Conservation (phyloP, 305 asterid species). For the Fraxinus dipetala region DNA sequence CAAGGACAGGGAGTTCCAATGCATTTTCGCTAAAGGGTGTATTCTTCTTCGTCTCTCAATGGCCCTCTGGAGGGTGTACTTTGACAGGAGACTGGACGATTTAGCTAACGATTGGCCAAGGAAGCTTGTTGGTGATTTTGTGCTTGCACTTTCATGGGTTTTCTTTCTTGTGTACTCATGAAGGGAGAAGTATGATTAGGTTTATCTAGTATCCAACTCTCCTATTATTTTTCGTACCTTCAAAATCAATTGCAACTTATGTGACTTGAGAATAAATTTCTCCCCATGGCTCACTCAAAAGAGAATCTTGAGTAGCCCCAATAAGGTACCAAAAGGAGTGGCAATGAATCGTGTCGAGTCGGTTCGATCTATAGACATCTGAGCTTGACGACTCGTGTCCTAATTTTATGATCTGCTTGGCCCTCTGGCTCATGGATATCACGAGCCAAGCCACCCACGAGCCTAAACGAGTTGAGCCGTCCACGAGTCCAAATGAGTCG, state of each 20-base stretch:
- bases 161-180: conserved; percentile 54
- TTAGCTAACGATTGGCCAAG: conserved; percentile 63
- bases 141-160: conserved; percentile 60
- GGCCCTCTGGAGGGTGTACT: conserved; percentile 61
- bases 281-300: background rate
- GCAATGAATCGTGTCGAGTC: background rate
- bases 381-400: background rate
- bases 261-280: background rate
- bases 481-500: background rate
- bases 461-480: background rate
- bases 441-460: background rate
- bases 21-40: conserved; percentile 60
- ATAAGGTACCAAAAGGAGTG: background rate
- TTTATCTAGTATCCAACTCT: background rate
- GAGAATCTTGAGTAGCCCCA: background rate
- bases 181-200: conserved; percentile 66
- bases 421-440: background rate
- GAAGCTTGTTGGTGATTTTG: conserved; percentile 59
- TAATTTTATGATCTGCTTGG: background rate
- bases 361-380: background rate
- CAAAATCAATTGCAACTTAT: background rate
- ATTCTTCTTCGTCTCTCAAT: conserved; percentile 45
- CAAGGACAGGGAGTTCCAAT: conserved; percentile 59
- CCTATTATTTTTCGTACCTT: background rate
- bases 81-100: conserved; percentile 66